Evolutionary conservation across 2,329 filamentous ascomycete genomes (phyloP).

Genomic region (Penicillium nordicum): DNA sequence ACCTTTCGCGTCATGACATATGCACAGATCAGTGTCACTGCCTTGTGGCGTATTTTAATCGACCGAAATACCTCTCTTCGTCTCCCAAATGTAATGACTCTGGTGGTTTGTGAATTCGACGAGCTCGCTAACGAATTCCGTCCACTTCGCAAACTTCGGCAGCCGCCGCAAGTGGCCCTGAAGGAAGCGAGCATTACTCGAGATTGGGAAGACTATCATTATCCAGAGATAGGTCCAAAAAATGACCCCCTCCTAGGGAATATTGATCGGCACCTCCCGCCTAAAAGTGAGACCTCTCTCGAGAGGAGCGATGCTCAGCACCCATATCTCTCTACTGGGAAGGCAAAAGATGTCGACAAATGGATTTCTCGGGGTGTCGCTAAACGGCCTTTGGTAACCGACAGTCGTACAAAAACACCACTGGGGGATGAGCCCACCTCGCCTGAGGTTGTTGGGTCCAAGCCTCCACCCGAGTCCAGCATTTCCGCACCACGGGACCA

Average conservation of each 20-base stretch:
- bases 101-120: constrained; percentile 4
- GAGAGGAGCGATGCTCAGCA: neutral
- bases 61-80: neutral
- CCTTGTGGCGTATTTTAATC: neutral
- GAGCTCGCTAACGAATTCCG: neutral
- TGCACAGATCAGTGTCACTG: neutral
- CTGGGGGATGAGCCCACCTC: neutral
- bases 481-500: neutral
- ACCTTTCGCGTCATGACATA: neutral
- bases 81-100: neutral
- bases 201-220: neutral
- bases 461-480: neutral
- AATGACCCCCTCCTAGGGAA: neutral
- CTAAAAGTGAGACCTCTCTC: neutral
- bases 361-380: neutral
- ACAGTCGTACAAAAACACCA: neutral
- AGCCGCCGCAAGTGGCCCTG: neutral
- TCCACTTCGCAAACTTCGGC: constrained; percentile 1
- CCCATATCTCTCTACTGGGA: neutral
- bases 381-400: neutral
- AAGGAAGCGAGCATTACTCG: neutral
- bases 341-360: neutral
- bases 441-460: neutral
- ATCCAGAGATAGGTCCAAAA: neutral
- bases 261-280: neutral